Conservation (phyloP, 2,329 filamentous ascomycete genomes). For the Xylariaceae sp. region DNA sequence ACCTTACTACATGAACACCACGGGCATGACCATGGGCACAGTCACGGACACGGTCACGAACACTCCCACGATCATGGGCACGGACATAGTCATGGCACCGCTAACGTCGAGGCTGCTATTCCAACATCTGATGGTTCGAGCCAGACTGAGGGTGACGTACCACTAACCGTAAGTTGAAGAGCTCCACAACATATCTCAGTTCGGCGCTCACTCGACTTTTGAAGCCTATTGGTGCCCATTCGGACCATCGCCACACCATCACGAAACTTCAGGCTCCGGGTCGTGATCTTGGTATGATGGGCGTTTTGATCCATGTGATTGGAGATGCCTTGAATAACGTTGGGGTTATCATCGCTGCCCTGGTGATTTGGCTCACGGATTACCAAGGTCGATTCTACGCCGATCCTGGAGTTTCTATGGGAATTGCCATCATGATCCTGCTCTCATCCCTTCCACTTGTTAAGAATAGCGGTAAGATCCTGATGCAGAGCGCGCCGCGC, state of each 20-base stretch:
- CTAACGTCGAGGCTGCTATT: constrained; percentile 22
- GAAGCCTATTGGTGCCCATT: constrained; percentile 34
- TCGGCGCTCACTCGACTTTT: constrained; percentile 1
- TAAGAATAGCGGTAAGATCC: constrained; percentile 57
- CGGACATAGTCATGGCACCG: constrained; percentile 25
- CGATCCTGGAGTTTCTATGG: constrained; percentile 65
- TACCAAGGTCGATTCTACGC: constrained; percentile 62
- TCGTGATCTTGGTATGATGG: constrained; percentile 66
- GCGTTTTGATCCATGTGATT: constrained; percentile 65
- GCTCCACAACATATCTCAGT: background rate
- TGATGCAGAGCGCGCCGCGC: constrained; percentile 62
- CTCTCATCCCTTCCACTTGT: constrained; percentile 59
- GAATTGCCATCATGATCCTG: constrained; percentile 70
- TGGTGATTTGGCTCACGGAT: constrained; percentile 63
- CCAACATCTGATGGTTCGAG: constrained; percentile 13
- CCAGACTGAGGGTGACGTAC: constrained; percentile 17
- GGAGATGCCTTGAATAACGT: constrained; percentile 74
- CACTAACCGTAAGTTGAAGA: constrained; percentile 18
- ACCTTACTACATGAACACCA: constrained; percentile 59
- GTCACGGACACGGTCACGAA: constrained; percentile 31
- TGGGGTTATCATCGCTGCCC: constrained; percentile 65
- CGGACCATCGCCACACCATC: constrained; percentile 45
- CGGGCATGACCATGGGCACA: constrained; percentile 22
- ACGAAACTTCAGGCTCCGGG: constrained; percentile 30
- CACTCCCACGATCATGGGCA: constrained; percentile 16